Percentiles rank a stretch among this genome's conserved stretches.
Conservation (phyloP, 108 stramenopile species). For the Mediolabrus comicus region DNA sequence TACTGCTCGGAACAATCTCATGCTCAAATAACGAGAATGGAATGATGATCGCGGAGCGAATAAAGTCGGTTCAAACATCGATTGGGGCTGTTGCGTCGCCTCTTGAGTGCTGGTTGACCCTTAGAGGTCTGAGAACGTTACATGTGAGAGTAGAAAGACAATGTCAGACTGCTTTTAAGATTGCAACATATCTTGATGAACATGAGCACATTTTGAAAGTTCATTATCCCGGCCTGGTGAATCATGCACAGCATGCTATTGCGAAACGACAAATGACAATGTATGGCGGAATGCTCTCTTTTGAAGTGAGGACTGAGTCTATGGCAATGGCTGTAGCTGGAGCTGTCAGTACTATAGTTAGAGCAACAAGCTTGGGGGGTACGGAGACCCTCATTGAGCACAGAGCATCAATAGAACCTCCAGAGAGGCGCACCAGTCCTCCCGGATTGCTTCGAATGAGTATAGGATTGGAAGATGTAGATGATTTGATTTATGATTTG, state of each 20-base stretch:
- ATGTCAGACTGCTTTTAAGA: constrained; percentile 56
- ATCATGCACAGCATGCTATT: constrained; percentile 85
- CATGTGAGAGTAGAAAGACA: constrained; percentile 73
- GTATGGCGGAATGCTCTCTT: constrained; percentile 90
- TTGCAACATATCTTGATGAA: constrained; percentile 56
- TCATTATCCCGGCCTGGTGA: constrained; percentile 88
- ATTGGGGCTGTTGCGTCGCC: constrained; percentile 83
- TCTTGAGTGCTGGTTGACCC: constrained; percentile 82
- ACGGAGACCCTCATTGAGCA: constrained; percentile 95
- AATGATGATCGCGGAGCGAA: constrained; percentile 26
- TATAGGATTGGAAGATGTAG: constrained; percentile 83
- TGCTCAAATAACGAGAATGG: constrained; percentile 58
- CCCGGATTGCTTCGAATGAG: constrained; percentile 85
- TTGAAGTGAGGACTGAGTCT: constrained; percentile 73
- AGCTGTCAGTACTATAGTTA: constrained; percentile 60
- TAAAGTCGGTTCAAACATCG: constrained; percentile 50
- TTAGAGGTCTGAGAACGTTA: constrained; percentile 86
- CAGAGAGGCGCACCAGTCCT: constrained; percentile 65
- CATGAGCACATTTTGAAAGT: constrained; percentile 59
- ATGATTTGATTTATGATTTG: constrained; percentile 85
- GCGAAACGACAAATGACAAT: constrained; percentile 67
- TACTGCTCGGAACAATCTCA: constrained; percentile 70
- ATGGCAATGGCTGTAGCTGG: constrained; percentile 82
- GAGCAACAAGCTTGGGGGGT: constrained; percentile 95
- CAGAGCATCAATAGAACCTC: constrained; percentile 90